Evolutionary conservation across 2,329 filamentous ascomycete genomes (phyloP).

Genomic region (Didymella pinodella): DNA sequence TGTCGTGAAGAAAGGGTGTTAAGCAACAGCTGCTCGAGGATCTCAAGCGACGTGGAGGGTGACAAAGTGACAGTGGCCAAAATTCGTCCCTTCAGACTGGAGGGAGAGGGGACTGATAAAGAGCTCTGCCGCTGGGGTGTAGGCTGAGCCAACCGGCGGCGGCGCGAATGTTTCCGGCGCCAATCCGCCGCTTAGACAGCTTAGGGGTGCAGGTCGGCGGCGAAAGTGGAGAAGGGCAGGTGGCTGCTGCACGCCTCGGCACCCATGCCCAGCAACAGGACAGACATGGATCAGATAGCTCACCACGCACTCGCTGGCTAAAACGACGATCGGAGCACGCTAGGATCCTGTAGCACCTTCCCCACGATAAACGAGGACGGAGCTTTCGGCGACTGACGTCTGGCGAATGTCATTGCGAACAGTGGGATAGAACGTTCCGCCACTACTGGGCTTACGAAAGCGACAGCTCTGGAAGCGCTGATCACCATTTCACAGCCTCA

Average conservation of each 20-base stretch:
- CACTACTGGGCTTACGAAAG: slow-evolving; percentile 14
- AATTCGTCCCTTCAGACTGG: background rate
- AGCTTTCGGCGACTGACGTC: slow-evolving; percentile 20
- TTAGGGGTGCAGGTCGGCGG: slow-evolving; percentile 21
- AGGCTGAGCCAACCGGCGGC: slow-evolving; percentile 13
- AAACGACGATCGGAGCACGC: slow-evolving; percentile 26
- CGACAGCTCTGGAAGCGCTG: slow-evolving; percentile 10
- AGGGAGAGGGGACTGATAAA: slow-evolving; percentile 18
- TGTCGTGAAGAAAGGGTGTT: background rate
- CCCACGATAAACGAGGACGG: slow-evolving; percentile 34
- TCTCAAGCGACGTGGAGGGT: background rate
- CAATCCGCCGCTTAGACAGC: slow-evolving; percentile 14
- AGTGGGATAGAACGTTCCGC: slow-evolving; percentile 4
- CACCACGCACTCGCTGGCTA: slow-evolving; percentile 21
- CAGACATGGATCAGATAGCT: slow-evolving; percentile 20
- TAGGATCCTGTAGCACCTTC: slow-evolving; percentile 34
- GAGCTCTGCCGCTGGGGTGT: slow-evolving; percentile 1
- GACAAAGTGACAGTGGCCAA: background rate
- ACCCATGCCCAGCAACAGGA: slow-evolving; percentile 9
- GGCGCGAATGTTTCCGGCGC: slow-evolving; percentile 15
- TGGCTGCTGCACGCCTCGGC: slow-evolving; percentile 20
- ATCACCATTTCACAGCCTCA: slow-evolving; percentile 1
- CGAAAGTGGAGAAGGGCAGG: slow-evolving; percentile 10
- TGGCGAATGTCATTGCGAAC: slow-evolving; percentile 3
- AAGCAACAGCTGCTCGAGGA: slow-evolving; percentile 6